These are phyloP conservation scores for Picochlorum sp. DNA, from an alignment of 139 green algal genomes.

Conservation along the genomic window DNA sequence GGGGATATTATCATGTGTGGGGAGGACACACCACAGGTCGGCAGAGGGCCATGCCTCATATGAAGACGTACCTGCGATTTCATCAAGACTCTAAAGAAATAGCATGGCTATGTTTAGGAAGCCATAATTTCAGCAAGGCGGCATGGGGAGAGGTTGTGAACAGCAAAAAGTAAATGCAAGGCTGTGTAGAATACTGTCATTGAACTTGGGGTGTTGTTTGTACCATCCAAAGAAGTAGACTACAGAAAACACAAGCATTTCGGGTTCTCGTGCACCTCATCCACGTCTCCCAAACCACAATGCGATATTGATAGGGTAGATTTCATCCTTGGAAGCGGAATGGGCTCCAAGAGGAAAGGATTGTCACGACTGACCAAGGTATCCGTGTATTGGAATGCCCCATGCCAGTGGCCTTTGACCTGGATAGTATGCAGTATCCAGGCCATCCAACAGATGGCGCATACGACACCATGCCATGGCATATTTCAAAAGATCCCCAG, in stretches of 20 bases:
- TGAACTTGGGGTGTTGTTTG: constrained; percentile 67
- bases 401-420: too few relatives aligned
- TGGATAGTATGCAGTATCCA: too few relatives aligned
- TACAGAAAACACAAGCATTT: constrained; percentile 27
- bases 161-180: constrained; percentile 19
- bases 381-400: too few relatives aligned
- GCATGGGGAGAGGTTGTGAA: constrained; percentile 75
- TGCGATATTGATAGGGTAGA: not conserved
- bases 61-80: constrained; percentile 60
- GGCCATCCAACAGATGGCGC: too few relatives aligned
- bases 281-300: not conserved
- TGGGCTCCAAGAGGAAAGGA: too few relatives aligned
- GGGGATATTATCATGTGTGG: constrained; percentile 31
- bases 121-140: constrained; percentile 75
- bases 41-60: constrained; percentile 69
- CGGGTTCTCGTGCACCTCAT: constrained; percentile 21
- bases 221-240: constrained; percentile 40
- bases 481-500: not conserved
- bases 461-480: too few relatives aligned
- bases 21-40: constrained; percentile 41
- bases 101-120: constrained; percentile 54
- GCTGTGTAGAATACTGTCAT: constrained; percentile 44
- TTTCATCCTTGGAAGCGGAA: not conserved
- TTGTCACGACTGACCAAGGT: too few relatives aligned
- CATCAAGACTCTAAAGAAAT: constrained; percentile 22